Evolutionary conservation across 352 stramenopile species (phyloP).

Genomic region (Phytopythium montanum): DNA sequence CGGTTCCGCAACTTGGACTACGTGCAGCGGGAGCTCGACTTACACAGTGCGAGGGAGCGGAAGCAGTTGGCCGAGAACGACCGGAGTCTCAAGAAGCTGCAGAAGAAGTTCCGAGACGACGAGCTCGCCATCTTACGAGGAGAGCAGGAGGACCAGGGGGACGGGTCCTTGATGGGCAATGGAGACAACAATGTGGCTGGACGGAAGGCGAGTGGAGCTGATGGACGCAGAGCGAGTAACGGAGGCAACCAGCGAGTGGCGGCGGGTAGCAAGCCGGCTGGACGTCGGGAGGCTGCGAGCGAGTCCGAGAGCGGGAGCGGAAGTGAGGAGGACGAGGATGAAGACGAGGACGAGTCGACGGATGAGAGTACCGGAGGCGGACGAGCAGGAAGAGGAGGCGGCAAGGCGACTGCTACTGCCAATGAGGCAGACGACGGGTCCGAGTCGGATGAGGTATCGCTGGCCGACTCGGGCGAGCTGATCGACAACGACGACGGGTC

Average conservation of each 20-base stretch:
- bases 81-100: slow-evolving; percentile 89
- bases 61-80: slow-evolving; percentile 88
- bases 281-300: slow-evolving; percentile 35
- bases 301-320: slow-evolving; percentile 48
- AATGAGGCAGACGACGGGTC: slow-evolving; percentile 26
- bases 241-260: slow-evolving; percentile 37
- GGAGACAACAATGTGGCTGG: slow-evolving; percentile 33
- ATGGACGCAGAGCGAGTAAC: slow-evolving; percentile 25
- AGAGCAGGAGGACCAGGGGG: slow-evolving; percentile 81
- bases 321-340: slow-evolving; percentile 36
- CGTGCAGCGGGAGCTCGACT: slow-evolving; percentile 91
- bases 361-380: slow-evolving; percentile 40
- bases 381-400: slow-evolving; percentile 7
- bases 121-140: slow-evolving; percentile 86
- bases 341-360: slow-evolving; percentile 42
- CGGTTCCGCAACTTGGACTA: slow-evolving; percentile 97
- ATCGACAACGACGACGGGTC: slow-evolving; percentile 85
- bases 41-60: slow-evolving; percentile 84
- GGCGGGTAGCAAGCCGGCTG: slow-evolving; percentile 16
- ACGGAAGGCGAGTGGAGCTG: slow-evolving; percentile 2
- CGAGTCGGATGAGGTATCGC: slow-evolving; percentile 78
- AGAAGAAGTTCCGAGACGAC: slow-evolving; percentile 92
- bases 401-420: background rate
- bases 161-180: slow-evolving; percentile 44
- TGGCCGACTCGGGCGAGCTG: slow-evolving; percentile 78